A percentile compares a stretch with the other conserved stretches of the same genome.
phyloP scores from a whole-genome alignment of 306 rosid genomes.

The Fagus sylvatica region DNA sequence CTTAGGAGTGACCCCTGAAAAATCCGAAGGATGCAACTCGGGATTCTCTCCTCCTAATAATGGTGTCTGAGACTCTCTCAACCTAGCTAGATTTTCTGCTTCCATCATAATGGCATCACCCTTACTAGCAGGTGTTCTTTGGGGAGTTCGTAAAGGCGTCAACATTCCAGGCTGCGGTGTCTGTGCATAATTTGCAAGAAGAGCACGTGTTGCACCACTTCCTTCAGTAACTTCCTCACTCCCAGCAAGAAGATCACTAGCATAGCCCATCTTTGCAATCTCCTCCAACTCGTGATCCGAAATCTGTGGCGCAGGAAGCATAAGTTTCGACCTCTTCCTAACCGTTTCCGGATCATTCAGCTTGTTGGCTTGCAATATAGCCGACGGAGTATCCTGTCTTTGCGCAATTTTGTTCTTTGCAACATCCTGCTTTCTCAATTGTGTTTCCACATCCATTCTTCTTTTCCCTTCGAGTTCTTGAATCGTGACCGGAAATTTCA shows the following conservation, averaged over 20 bases:
- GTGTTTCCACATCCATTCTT: constrained; percentile 77
- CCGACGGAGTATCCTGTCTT: constrained; percentile 89
- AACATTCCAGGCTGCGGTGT: constrained; percentile 63
- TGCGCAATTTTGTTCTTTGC: constrained; percentile 88
- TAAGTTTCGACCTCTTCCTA: constrained; percentile 83
- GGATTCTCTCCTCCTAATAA: constrained; percentile 94
- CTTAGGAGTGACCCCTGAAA: constrained; percentile 96
- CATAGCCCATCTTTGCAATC: constrained; percentile 95
- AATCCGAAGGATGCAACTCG: constrained; percentile 91
- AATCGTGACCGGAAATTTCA: constrained; percentile 78
- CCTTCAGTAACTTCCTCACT: constrained; percentile 74
- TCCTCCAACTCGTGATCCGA: constrained; percentile 91
- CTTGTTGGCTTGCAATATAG: constrained; percentile 88
- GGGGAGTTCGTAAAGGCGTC: constrained; percentile 86
- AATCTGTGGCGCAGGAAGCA: constrained; percentile 97
- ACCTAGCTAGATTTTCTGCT: constrained; percentile 90
- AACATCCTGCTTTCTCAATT: constrained; percentile 78
- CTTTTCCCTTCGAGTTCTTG: constrained; percentile 95
- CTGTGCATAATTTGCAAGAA: constrained; percentile 86
- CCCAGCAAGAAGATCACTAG: constrained; percentile 78
- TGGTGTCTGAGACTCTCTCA: constrained; percentile 97
- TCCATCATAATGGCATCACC: constrained; percentile 97
- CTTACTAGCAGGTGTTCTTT: constrained; percentile 91
- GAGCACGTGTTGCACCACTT: constrained; percentile 82
- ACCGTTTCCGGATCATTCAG: constrained; percentile 92